Conservation (phyloP, 2,329 filamentous ascomycete species). For the Chrysoporthe austroafricana region DNA sequence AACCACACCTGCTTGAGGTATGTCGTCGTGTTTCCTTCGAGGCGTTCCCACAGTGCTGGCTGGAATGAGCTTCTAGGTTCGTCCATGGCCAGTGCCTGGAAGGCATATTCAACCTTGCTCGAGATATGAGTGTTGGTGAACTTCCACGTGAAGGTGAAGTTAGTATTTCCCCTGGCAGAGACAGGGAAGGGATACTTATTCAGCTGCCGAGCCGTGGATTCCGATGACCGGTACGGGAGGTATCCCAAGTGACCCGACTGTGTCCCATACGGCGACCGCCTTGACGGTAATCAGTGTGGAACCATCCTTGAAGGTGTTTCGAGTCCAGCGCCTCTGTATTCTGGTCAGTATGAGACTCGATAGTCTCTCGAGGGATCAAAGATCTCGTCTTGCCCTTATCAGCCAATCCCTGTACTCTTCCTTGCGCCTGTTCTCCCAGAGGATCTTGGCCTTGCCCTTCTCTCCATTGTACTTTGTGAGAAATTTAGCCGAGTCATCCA, state of each 20-base stretch:
- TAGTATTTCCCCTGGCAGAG: constrained; percentile 22
- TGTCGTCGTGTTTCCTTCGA: constrained; percentile 35
- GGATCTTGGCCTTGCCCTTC: constrained; percentile 36
- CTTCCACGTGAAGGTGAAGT: constrained; percentile 37
- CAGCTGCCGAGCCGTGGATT: constrained; percentile 41
- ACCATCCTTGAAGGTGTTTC: constrained; percentile 40
- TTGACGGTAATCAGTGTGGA: constrained; percentile 44
- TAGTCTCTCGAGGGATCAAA: too few relatives aligned
- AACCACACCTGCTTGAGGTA: constrained; percentile 54
- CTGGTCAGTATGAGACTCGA: not conserved
- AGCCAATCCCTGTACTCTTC: constrained; percentile 42
- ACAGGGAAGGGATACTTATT: constrained; percentile 34
- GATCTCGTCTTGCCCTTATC: constrained; percentile 35
- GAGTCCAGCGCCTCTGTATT: constrained; percentile 39
- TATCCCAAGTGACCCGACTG: constrained; percentile 50
- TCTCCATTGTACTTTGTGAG: constrained; percentile 34
- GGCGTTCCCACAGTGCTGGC: constrained; percentile 47
- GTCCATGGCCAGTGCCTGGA: constrained; percentile 55
- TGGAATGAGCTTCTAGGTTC: constrained; percentile 48
- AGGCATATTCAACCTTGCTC: constrained; percentile 48
- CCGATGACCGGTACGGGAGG: constrained; percentile 45
- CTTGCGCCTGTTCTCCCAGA: constrained; percentile 41
- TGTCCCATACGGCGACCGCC: constrained; percentile 55
- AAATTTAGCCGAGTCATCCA: constrained; percentile 29
- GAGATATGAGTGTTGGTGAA: constrained; percentile 51